Base-by-base conservation (phyloP, 768 basidiomycete genomes). In the Gymnopilus junonius region DNA sequence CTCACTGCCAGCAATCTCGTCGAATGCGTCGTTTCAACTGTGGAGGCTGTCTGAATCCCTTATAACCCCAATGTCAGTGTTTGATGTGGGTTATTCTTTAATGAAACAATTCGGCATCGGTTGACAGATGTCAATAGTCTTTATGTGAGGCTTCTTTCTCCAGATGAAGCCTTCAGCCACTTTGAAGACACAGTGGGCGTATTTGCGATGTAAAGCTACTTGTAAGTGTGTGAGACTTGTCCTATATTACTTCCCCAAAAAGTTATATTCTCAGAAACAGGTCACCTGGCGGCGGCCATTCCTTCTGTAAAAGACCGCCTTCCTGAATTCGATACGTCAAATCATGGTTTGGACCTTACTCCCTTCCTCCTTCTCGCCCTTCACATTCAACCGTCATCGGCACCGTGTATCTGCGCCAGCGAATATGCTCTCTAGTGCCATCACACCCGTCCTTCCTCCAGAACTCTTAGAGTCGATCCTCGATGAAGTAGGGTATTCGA, bases 391-490 rank as follows among this genome's bases (percentile, higher is more conserved):
- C 27, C 29, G 29, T 20, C 48, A 32, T 32, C 48, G 31, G 25
- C 27, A n/a, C 32, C 48, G 48, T 8, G 8, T 23, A 8, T 27
- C 54, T 25, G 20, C 8, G 4, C 31, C 35, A 25, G 21, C 4
- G 14, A 39, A 25, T 21, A 40, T 55, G 7, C 11, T 37, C 15
- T 35, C 53, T 20, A 31, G 12, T 40, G 62, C 60, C 58, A 4
- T 61, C 2, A 37, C 55, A 15, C 50, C 61, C 39, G 27, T 51
- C n/a, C 56, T 71, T 3, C 70, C 70, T 0, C 57, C 59, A 11
- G 70, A 71, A 50, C 65, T 71, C 25, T 46, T 71, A 21, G 68
- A 71, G 40, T 31, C 62, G 21, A 71, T 71, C 34, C 64, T 71
- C 55, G 66, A 67, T 43, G 65, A 71, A 54, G 55, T 71, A 5